phyloP scores from a whole-genome alignment of 495 filamentous ascomycete species.

The Daldinia vernicosa region DNA sequence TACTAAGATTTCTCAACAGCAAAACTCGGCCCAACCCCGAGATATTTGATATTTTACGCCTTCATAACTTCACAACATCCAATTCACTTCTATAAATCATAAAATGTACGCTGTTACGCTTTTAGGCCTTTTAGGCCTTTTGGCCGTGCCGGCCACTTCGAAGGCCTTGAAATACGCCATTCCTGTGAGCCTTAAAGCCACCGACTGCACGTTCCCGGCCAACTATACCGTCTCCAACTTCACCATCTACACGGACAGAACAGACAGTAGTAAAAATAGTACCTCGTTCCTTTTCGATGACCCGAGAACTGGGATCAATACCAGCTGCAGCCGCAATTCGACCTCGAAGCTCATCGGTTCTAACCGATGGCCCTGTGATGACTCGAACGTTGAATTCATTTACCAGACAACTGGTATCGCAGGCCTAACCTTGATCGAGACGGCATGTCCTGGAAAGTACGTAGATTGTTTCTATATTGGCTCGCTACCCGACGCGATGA shows the following conservation, averaged over 20 bases:
- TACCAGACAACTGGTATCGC: constrained; percentile 39
- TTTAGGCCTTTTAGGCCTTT: constrained; percentile 20
- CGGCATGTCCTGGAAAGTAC: constrained; percentile 41
- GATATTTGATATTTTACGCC: background rate
- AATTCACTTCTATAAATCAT: background rate
- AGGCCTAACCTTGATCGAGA: constrained; percentile 39
- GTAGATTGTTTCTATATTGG: constrained; percentile 14
- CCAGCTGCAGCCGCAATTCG: constrained; percentile 37
- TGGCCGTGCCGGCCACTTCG: constrained; percentile 20
- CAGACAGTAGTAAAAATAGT: constrained; percentile 19
- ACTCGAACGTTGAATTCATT: constrained; percentile 36
- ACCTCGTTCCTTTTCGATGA: constrained; percentile 39
- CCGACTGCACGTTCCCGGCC: constrained; percentile 36
- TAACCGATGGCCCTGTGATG: constrained; percentile 43
- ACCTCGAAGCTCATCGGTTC: constrained; percentile 36
- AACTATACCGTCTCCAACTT: constrained; percentile 41
- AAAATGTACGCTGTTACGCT: constrained; percentile 24
- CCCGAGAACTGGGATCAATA: constrained; percentile 37
- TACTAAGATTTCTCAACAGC: background rate
- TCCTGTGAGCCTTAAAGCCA: constrained; percentile 12
- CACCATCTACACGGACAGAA: constrained; percentile 29
- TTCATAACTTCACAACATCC: constrained; percentile 2
- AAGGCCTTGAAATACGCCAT: constrained; percentile 29
- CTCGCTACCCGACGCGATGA: constrained; percentile 5
- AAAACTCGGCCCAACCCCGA: background rate